phyloP scores from a whole-genome alignment of 345 rosid genomes.

The Eutrema heterophyllum region DNA sequence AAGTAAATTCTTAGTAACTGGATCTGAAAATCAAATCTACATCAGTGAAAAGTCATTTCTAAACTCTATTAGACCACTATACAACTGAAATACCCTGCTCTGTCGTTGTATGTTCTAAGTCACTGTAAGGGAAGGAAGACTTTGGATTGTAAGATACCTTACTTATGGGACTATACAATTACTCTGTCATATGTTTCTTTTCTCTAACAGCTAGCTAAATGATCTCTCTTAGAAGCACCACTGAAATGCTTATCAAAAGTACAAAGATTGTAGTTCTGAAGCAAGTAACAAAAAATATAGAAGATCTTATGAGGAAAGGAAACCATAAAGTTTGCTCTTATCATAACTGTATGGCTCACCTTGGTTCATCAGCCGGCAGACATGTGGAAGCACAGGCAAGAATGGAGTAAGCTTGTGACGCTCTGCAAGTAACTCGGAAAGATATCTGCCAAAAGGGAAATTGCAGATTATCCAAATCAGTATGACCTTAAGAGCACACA shows the following conservation, averaged over 20 bases:
- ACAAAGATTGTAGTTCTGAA: not conserved
- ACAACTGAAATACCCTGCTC: not conserved
- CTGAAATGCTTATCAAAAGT: not conserved
- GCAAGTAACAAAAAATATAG: not conserved
- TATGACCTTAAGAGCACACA: conserved; percentile 6
- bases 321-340: not conserved
- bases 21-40: not conserved
- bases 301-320: not conserved
- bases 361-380: conserved; percentile 67
- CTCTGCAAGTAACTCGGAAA: conserved; percentile 72
- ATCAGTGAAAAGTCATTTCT: not conserved
- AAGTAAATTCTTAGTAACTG: not conserved
- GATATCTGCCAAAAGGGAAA: conserved; percentile 51
- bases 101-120: not conserved
- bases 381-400: conserved; percentile 63
- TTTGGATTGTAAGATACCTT: not conserved
- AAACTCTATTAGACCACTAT: not conserved
- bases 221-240: not conserved
- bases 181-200: not conserved
- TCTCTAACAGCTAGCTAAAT: conserved; percentile 1
- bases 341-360: conserved; percentile 44
- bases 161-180: not conserved
- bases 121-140: not conserved
- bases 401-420: conserved; percentile 74
- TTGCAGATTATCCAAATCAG: not conserved